A percentile compares a stretch with the other conserved stretches of the same genome.
These are phyloP conservation scores for Cladophialophora psammophila DNA, from an alignment of 2,329 filamentous ascomycete species.

Conservation along the genomic window DNA sequence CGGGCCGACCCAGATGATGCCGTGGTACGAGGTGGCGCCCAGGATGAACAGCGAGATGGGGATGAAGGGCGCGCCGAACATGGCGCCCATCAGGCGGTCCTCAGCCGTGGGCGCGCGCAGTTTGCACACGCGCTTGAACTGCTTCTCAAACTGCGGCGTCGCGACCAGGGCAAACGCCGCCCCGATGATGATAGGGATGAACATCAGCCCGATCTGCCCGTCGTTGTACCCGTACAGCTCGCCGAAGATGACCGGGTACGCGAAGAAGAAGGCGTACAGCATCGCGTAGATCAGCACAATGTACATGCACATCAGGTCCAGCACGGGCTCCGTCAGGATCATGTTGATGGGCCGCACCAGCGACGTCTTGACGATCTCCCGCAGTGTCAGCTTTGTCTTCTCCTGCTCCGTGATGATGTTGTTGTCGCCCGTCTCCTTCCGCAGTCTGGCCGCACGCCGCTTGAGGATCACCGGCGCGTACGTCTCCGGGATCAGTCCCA, in stretches of 20 bases:
- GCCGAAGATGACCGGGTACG: constrained; percentile 71
- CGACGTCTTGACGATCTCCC: constrained; percentile 52
- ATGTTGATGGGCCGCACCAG: constrained; percentile 53
- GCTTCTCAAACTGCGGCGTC: constrained; percentile 68
- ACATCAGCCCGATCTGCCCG: constrained; percentile 80
- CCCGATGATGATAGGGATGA: constrained; percentile 80
- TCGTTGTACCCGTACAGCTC: constrained; percentile 79
- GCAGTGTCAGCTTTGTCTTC: constrained; percentile 51
- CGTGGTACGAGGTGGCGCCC: constrained; percentile 47
- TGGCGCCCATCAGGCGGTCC: constrained; percentile 47
- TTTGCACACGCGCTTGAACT: constrained; percentile 57
- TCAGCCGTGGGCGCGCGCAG: constrained; percentile 46
- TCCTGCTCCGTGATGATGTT: constrained; percentile 48
- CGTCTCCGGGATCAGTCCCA: constrained; percentile 64
- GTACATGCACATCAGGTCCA: constrained; percentile 82
- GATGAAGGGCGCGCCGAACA: constrained; percentile 50
- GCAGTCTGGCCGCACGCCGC: constrained; percentile 56
- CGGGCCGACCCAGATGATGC: constrained; percentile 50
- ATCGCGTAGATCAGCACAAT: constrained; percentile 78
- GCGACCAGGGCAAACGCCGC: constrained; percentile 69
- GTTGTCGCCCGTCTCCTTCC: constrained; percentile 57
- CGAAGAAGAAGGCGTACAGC: constrained; percentile 60
- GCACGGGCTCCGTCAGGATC: constrained; percentile 75
- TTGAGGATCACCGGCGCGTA: constrained; percentile 62
- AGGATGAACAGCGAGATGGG: constrained; percentile 56